Evolutionary conservation across 2,329 filamentous ascomycete genomes (phyloP), one percentile per base, ranked within the genome.

Genomic region (Metarhizium sp.): DNA sequence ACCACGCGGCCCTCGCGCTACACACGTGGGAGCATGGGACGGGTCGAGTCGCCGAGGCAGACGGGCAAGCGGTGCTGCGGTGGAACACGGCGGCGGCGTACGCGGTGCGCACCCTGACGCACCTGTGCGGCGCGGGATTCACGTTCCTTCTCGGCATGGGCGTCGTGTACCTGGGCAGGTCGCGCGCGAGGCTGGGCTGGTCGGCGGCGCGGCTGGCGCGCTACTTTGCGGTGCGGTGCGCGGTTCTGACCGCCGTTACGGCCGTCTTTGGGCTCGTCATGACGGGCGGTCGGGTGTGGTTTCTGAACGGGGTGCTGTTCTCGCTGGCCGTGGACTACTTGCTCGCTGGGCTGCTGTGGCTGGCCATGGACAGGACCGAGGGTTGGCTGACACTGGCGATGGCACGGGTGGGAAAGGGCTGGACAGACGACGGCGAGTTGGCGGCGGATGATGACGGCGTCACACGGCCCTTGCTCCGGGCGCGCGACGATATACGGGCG

Each of bases 111-210:
- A 70, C 70, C 0, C 61, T 77, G 4, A 73, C 74, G 0, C 75
- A 77, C 25, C 67, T 77, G 6, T 77, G 75, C 63, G 75, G 70
- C 2, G 66, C 75, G 0, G 75, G 75, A 7, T 76, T 77, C 58
- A 72, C 71, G 0, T 72, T 77, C 42, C 62, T 77, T n/a, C 64
- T 77, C 4, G 75, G 75, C 29, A 69, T 75, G 60, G 75, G 75
- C 7, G 64, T 75, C 10, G 74, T 71, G 0, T 76, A 75, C 57
- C 72, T 77, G 13, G 69, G 73, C 4, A 65, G 67, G n/a, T 75
- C 75, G 30, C 69, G 75, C 4, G 62, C 64, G 14, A 64, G 61
- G 14, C 63, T 75, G 2, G 73, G 72, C 0, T 77, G 75, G 75
- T 63, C 68, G 5, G 49, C 64, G 1, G 30, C 51, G 6, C 61